Conservation (phyloP, 2,329 filamentous ascomycete species). For the Myriangium duriaei region DNA sequence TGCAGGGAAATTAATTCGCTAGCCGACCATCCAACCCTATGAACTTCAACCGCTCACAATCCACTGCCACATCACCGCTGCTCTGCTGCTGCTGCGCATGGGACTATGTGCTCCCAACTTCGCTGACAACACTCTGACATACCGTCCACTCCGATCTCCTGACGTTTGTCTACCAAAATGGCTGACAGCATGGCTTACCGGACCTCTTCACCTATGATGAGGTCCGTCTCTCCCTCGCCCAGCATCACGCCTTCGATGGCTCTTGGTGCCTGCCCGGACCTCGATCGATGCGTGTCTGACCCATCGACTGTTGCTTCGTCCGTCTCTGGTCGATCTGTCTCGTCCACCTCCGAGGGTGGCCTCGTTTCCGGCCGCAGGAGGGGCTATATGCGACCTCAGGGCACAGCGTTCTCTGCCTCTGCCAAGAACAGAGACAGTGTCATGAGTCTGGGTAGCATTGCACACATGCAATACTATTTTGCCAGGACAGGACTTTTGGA, state of each 20-base stretch:
- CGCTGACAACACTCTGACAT: too few species aligned
- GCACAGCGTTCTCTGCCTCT: conserved; percentile 79
- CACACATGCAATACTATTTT: conserved; percentile 97
- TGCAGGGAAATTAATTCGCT: neutral
- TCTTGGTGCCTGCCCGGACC: conserved; percentile 44
- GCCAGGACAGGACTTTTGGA: conserved; percentile 86
- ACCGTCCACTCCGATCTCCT: too few species aligned
- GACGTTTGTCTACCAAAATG: too few species aligned
- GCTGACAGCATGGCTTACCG: too few species aligned
- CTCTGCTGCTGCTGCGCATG: too few species aligned
- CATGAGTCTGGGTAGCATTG: conserved; percentile 90
- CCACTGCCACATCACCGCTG: too few species aligned
- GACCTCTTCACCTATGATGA: conserved; percentile 18
- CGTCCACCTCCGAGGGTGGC: conserved; percentile 38
- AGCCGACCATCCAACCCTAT: neutral
- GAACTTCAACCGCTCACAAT: too few species aligned
- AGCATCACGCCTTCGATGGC: conserved; percentile 51
- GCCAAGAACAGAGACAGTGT: conserved; percentile 87
- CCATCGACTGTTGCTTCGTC: conserved; percentile 41
- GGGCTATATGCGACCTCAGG: conserved; percentile 79
- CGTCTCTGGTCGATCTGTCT: conserved; percentile 30
- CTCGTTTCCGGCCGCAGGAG: conserved; percentile 42
- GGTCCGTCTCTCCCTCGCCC: conserved; percentile 52
- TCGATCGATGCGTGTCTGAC: conserved; percentile 53
- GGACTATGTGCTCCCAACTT: too few species aligned